These are phyloP conservation scores for Cladosporium sp. DNA, from an alignment of 2,329 filamentous ascomycete species.

Conservation along the genomic window DNA sequence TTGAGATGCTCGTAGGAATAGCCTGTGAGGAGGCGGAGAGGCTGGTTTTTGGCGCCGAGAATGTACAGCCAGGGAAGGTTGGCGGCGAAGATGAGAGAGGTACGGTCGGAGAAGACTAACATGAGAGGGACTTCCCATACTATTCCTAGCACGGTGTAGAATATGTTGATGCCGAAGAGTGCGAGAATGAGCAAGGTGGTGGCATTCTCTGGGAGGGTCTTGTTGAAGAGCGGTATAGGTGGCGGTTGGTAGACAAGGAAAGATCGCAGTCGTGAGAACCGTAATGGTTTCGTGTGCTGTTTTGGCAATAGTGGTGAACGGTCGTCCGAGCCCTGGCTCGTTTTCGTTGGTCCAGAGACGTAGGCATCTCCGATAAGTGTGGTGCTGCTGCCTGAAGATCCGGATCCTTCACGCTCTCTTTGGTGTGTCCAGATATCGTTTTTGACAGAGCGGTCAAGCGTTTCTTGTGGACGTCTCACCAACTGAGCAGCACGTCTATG, in stretches of 20 bases:
- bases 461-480: not conserved
- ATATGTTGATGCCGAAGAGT: constrained; percentile 58
- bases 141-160: constrained; percentile 59
- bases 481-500: constrained; percentile 20
- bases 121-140: constrained; percentile 52
- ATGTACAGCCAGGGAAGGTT: constrained; percentile 62
- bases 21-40: constrained; percentile 61
- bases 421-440: not conserved
- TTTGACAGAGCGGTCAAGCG: not conserved
- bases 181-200: constrained; percentile 55
- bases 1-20: constrained; percentile 68
- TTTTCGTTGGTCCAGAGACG: not conserved
- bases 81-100: constrained; percentile 55
- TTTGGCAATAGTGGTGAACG: constrained; percentile 5
- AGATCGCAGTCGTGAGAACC: constrained; percentile 22
- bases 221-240: constrained; percentile 60
- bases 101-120: constrained; percentile 61
- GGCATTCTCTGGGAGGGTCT: constrained; percentile 59
- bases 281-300: constrained; percentile 1
- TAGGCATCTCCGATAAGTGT: not conserved
- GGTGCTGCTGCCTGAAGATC: constrained; percentile 16
- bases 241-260: constrained; percentile 59
- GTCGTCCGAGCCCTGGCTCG: not conserved
- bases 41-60: constrained; percentile 67
- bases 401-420: constrained; percentile 6